These are phyloP conservation scores for Xerocomus amazonicus DNA, from an alignment of 1,284 basidiomycete species.

Conservation along the genomic window DNA sequence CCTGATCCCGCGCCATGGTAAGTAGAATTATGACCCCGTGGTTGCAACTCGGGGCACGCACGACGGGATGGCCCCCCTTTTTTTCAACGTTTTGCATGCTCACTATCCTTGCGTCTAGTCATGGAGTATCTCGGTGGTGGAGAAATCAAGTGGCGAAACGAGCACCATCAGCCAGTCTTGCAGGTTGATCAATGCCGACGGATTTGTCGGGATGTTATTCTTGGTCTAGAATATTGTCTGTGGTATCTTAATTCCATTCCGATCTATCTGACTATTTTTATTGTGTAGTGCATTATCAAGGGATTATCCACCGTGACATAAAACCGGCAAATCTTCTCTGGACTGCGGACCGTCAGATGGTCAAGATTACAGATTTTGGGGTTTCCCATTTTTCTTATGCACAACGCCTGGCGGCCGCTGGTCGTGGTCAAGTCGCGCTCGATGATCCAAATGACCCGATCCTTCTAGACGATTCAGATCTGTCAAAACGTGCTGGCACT, in stretches of 20 bases:
- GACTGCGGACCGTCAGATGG: conserved; percentile 75
- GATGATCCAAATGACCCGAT: conserved; percentile 53
- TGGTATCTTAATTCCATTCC: conserved; percentile 19
- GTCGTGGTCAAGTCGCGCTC: conserved; percentile 37
- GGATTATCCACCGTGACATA: conserved; percentile 99
- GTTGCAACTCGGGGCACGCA: conserved; percentile 30
- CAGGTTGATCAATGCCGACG: conserved; percentile 80
- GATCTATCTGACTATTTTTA: conserved; percentile 6
- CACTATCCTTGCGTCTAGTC: conserved; percentile 47
- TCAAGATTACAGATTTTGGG: conserved; percentile 98
- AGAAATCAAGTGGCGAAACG: conserved; percentile 85
- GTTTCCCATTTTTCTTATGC: conserved; percentile 94
- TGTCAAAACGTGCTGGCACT: conserved; percentile 93
- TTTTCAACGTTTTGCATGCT: conserved; percentile 11
- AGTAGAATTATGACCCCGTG: conserved; percentile 32
- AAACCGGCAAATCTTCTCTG: conserved; percentile 97
- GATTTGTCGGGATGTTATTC: conserved; percentile 88
- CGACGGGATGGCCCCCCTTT: conserved; percentile 24
- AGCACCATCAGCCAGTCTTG: conserved; percentile 66
- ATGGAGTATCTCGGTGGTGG: conserved; percentile 97
- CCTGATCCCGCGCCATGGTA: conserved; percentile 19
- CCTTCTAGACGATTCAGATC: conserved; percentile 80
- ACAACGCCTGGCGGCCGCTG: conserved; percentile 60
- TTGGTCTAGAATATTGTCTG: conserved; percentile 91
- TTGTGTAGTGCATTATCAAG: conserved; percentile 84